These are phyloP conservation scores for Fusarium sp. DNA, from an alignment of 2,329 filamentous ascomycete genomes.

Conservation along the genomic window DNA sequence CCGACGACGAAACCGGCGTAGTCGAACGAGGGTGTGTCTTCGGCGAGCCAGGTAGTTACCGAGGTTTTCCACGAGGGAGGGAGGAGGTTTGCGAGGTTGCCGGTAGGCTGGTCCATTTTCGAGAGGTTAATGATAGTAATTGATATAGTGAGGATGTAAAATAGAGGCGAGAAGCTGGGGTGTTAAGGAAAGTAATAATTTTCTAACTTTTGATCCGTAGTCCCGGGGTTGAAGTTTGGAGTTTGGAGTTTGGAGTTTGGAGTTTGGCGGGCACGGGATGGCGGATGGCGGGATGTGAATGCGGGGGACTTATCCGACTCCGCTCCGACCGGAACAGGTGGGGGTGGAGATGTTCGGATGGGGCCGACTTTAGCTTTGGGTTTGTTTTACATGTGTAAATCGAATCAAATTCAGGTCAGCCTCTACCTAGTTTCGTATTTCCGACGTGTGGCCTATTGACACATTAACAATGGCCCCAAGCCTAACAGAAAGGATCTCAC, in stretches of 20 bases:
- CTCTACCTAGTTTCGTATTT: neutral
- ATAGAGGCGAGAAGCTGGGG: neutral
- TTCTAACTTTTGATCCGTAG: constrained; percentile 11
- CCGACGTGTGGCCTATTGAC: neutral
- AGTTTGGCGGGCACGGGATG: constrained; percentile 4
- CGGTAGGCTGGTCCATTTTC: constrained; percentile 51
- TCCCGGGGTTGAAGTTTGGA: constrained; percentile 15
- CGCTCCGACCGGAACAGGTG: constrained; percentile 35
- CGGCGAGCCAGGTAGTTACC: constrained; percentile 88
- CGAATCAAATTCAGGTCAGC: neutral
- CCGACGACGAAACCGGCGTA: constrained; percentile 98
- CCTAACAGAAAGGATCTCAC: neutral
- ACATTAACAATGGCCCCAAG: neutral
- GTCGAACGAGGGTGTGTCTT: constrained; percentile 97
- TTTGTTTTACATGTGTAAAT: neutral
- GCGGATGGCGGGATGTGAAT: constrained; percentile 32
- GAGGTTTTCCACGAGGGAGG: constrained; percentile 86
- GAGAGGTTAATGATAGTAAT: neutral
- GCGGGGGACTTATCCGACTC: constrained; percentile 19
- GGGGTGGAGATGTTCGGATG: constrained; percentile 34
- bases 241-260: neutral
- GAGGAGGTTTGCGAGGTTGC: constrained; percentile 75
- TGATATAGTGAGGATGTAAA: neutral
- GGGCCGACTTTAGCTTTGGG: constrained; percentile 16
- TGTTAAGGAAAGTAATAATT: neutral